A percentile compares a stretch with the other conserved stretches of the same genome.
Conservation (phyloP, 805 yeast species). For the Candida berthetii region DNA sequence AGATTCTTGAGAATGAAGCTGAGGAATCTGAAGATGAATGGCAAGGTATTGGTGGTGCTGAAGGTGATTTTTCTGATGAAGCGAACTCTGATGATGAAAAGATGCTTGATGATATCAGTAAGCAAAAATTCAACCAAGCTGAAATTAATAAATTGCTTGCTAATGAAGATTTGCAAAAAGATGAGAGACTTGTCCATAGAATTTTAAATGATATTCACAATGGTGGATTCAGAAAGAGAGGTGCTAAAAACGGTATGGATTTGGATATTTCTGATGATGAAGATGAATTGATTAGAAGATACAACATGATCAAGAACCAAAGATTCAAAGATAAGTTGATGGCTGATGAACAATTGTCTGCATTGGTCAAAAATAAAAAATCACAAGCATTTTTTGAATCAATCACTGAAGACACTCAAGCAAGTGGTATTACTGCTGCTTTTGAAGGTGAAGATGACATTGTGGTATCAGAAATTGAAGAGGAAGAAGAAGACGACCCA, state of each 20-base stretch:
- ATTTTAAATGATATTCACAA: constrained; percentile 67
- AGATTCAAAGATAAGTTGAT: constrained; percentile 42
- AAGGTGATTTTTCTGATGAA: constrained; percentile 42
- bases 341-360: constrained; percentile 36
- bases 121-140: constrained; percentile 48
- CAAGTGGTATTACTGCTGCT: constrained; percentile 15
- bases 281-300: constrained; percentile 48
- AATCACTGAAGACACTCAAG: constrained; percentile 43
- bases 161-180: constrained; percentile 55
- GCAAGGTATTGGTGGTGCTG: constrained; percentile 74
- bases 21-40: constrained; percentile 89
- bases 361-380: constrained; percentile 44
- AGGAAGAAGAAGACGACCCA: constrained; percentile 18
- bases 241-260: constrained; percentile 44
- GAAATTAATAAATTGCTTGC: constrained; percentile 52
- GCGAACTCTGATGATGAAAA: constrained; percentile 73
- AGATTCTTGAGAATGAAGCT: constrained; percentile 75
- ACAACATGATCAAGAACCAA: constrained; percentile 30
- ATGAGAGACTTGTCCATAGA: constrained; percentile 57
- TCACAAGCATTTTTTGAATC: constrained; percentile 64
- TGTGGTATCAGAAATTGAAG: constrained; percentile 20
- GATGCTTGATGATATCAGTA: constrained; percentile 68
- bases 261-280: constrained; percentile 73
- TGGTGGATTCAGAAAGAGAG: constrained; percentile 61
- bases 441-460: constrained; percentile 12